Conservation (phyloP, 805 yeast species). For the Hanseniaspora osmophila region DNA sequence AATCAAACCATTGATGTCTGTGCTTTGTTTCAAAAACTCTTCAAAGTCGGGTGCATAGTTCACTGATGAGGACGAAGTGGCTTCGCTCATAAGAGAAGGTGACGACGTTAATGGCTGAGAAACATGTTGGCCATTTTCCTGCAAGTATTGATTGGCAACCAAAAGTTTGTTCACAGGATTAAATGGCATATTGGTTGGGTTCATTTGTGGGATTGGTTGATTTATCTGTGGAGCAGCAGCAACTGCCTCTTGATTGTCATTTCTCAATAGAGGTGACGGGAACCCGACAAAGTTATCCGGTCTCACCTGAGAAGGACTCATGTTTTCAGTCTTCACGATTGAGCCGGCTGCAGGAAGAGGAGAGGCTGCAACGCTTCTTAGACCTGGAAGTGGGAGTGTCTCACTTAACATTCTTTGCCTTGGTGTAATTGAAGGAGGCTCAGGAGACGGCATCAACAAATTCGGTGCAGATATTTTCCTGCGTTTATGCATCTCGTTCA, state of each 20-base stretch:
- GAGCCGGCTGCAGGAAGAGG: not conserved
- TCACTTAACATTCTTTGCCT: not conserved
- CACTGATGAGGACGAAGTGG: not conserved
- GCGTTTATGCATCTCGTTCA: not conserved
- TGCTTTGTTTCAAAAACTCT: conserved; percentile 21
- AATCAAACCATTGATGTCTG: conserved; percentile 20
- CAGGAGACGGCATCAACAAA: not conserved
- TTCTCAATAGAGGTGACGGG: no score
- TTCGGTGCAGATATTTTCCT: not conserved
- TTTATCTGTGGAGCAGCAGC: no score
- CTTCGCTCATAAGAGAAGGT: not conserved
- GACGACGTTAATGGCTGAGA: not conserved
- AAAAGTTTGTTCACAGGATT: not conserved
- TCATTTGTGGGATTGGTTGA: no score
- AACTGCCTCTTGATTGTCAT: no score
- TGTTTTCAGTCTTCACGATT: not conserved
- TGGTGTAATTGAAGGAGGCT: conserved; percentile 3
- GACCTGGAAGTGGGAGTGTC: not conserved
- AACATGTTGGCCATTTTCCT: not conserved
- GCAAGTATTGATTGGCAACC: not conserved
- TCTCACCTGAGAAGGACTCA: not conserved
- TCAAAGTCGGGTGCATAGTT: conserved; percentile 21
- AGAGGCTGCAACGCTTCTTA: not conserved
- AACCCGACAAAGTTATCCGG: no score
- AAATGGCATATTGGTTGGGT: no score